Base-by-base conservation (phyloP, 1,284 basidiomycete genomes). In the Phellopilus nigrolimitatus region DNA sequence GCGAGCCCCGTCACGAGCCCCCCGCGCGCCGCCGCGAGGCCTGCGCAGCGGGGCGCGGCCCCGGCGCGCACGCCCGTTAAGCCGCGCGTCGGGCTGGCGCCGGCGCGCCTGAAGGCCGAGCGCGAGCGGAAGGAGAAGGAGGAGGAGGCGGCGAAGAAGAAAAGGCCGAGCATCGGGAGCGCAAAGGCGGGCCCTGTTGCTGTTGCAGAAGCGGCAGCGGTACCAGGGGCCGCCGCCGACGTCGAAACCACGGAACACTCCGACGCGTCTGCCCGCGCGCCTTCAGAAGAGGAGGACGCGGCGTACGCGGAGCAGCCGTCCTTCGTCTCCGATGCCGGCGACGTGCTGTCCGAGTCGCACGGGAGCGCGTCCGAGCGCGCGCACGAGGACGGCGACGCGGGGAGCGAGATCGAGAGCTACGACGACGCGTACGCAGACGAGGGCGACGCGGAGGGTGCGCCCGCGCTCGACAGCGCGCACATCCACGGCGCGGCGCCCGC, bases 1-100 rank as follows among this genome's bases (percentile, higher is more conserved):
- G n/a, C n/a, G n/a, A n/a, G n/a, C 22, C 49, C 62, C 24, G 57
- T 57, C 24, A 53, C 54, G 40, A 67, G 56, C 33, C 66, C 62
- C 27, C 54, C 49, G 21, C 60, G 30, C 54, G 57, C 56, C 10
- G 58, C 53, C 12, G 64, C 64, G 22, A 46, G 61, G 9, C 53
- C 62, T 19, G 58, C 65, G 12, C 51, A 60, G 7, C 46, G 51
- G 3, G 57, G 27, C n/a, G 56, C 49, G 12, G 55, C 52, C 19
- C 53, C 56, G 9, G 60, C 54, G 12, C 55, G 56, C 2, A 59
- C 56, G 6, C 56, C 54, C 4, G 58, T 59, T 15, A 67, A 65
- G 51, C 49, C 43, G 0, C 66, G 62, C 39, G 58, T 47, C 27
- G 59, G 49, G 25, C 54, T 51, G 27, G 48, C 47, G 6, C 37